Evolutionary conservation across 805 yeast species (phyloP).

Genomic region (Blastobotrys robertii): DNA sequence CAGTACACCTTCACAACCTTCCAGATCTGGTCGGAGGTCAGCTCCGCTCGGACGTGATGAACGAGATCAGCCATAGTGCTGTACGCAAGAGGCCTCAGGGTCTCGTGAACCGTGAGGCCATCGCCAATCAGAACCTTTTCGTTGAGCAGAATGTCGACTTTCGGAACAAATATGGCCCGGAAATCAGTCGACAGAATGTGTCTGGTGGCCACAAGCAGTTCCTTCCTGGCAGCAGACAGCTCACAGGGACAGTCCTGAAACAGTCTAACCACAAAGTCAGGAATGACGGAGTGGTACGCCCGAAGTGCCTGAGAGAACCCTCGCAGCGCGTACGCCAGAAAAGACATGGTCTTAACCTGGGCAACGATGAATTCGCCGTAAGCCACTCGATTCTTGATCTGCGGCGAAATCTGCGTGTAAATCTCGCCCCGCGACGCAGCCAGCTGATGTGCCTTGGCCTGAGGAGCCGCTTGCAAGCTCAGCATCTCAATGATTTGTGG

Average conservation of each 20-base stretch:
- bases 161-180: conserved; percentile 70
- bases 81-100: conserved; percentile 85
- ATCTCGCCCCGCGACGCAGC: conserved; percentile 46
- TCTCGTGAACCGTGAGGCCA: conserved; percentile 85
- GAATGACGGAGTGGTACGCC: conserved; percentile 53
- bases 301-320: conserved; percentile 64
- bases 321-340: conserved; percentile 84
- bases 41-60: conserved; percentile 79
- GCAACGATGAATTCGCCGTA: conserved; percentile 85
- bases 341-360: conserved; percentile 94
- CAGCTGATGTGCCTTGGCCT: conserved; percentile 48
- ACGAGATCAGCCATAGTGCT: conserved; percentile 93
- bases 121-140: conserved; percentile 84
- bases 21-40: conserved; percentile 77
- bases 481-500: conserved; percentile 74
- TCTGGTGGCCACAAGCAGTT: conserved; percentile 83
- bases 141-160: conserved; percentile 75
- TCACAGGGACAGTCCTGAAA: conserved; percentile 95
- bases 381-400: conserved; percentile 62
- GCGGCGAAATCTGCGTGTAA: conserved; percentile 64
- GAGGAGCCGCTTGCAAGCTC: conserved; percentile 73
- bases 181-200: conserved; percentile 91
- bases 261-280: conserved; percentile 76
- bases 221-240: conserved; percentile 83
- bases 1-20: conserved; percentile 79